Conservation (phyloP, 148 eudicot species). For the Vaccinium corymbosum region DNA sequence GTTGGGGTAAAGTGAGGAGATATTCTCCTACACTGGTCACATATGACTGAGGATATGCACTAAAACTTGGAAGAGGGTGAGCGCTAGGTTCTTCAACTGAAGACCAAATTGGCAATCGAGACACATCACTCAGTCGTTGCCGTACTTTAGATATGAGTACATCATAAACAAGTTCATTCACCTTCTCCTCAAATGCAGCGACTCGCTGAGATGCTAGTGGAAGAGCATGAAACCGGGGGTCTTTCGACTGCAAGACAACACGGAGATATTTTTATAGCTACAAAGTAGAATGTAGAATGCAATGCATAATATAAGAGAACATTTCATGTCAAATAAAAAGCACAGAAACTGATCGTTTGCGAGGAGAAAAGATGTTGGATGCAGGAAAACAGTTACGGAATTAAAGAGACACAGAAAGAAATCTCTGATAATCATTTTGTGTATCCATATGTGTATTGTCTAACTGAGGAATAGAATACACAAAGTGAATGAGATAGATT, state of each 20-base stretch:
- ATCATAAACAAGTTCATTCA: slow-evolving; percentile 91
- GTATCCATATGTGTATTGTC: background rate
- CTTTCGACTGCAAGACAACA: slow-evolving; percentile 68
- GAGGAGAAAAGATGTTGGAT: background rate
- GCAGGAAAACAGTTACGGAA: background rate
- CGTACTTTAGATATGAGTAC: slow-evolving; percentile 90
- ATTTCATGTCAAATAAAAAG: background rate
- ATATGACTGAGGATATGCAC: slow-evolving; percentile 83
- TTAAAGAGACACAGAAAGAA: background rate
- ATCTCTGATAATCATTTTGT: background rate
- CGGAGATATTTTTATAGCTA: slow-evolving; percentile 1
- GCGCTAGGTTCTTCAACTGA: slow-evolving; percentile 73
- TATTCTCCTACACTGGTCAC: slow-evolving; percentile 92
- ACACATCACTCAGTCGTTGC: slow-evolving; percentile 72
- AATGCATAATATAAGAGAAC: background rate
- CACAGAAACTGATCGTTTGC: background rate
- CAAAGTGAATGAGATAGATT: background rate
- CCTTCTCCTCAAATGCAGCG: slow-evolving; percentile 79
- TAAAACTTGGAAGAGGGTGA: slow-evolving; percentile 81
- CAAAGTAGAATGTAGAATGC: background rate
- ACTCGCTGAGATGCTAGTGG: slow-evolving; percentile 87
- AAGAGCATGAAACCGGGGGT: slow-evolving; percentile 96
- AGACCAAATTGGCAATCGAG: slow-evolving; percentile 81
- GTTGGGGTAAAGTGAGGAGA: slow-evolving; percentile 96
- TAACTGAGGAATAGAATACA: background rate